Evolutionary conservation across 2,329 filamentous ascomycete species (phyloP), one percentile per base, ranked within the genome.

Genomic region (Anthostomella pinea): DNA sequence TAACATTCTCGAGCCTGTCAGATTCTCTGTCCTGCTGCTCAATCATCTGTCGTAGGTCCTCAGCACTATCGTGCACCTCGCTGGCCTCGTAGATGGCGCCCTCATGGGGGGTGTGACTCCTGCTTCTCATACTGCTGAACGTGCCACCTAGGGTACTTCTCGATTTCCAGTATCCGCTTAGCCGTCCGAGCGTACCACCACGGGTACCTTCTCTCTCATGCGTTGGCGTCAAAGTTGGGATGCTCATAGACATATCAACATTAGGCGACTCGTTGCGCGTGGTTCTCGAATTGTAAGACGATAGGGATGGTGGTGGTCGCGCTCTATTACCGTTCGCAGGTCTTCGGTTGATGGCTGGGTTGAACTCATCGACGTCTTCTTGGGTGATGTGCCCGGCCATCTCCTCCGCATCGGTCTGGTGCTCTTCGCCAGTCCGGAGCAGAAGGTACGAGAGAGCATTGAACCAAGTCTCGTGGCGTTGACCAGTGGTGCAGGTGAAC

Each of bases 391-490:
- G 69, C 24, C 69, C 71, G 1, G 70, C 72, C 41, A 75, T 65
- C 46, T 74, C 81, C 45, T 86, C 75, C 4, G 75, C 71, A 48
- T 80, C 77, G 6, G 76, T 68, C 33, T 77, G 74, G n/a, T 70
- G 75, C 23, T 84, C 82, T 14, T 75, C 69, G 20, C 79, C 73
- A 17, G 83, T 89, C 29, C 90, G 82, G 19, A 95, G 74, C 22
- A 97, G 75, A 10, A 98, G 76, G 60, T 98, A 98, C 2, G 88
- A 95, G 36, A 98, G 73, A 0, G 93, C 90, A 57, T 97, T 97
- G 73, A 93, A 95, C 93, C 93, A 98, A 1, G 90, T 97, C 68
- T 98, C 93, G 57, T 98, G 93, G 43, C 93, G 79, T 60, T 96
- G 89, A 23, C 88, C 86, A 3, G 93, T 98, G 2, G 87, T 83